Percentiles rank a stretch among this genome's conserved stretches.
Conservation (phyloP, 1,139 yeast genomes). For the Saccharomycopsis hybrid region DNA sequence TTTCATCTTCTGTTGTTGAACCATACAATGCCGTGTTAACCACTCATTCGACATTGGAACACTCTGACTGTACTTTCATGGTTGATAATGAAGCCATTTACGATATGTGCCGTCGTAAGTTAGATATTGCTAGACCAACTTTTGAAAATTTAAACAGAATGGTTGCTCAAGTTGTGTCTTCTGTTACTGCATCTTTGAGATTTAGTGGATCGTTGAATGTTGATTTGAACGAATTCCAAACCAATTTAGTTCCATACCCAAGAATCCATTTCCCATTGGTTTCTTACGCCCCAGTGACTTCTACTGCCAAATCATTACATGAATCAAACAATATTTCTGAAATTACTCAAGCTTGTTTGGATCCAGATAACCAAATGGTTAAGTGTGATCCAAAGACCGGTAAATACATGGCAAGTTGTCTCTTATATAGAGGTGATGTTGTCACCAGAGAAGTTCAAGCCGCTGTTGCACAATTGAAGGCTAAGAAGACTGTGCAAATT, state of each 20-base stretch:
- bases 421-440: conserved; percentile 89
- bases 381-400: conserved; percentile 88
- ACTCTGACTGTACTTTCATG: conserved; percentile 89
- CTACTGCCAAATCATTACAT: conserved; percentile 71
- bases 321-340: conserved; percentile 83
- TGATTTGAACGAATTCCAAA: conserved; percentile 86
- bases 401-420: conserved; percentile 85
- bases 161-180: conserved; percentile 87
- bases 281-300: conserved; percentile 85
- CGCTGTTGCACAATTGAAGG: conserved; percentile 78
- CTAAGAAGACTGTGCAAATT: conserved; percentile 70
- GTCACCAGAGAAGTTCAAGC: conserved; percentile 90
- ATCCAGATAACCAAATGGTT: conserved; percentile 90
- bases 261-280: conserved; percentile 92
- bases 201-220: conserved; percentile 92
- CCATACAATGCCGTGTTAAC: conserved; percentile 91
- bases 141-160: conserved; percentile 72
- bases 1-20: conserved; percentile 87
- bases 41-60: conserved; percentile 82
- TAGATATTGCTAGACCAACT: conserved; percentile 71
- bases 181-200: conserved; percentile 79
- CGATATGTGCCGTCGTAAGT: conserved; percentile 79
- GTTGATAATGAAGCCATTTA: conserved; percentile 89
- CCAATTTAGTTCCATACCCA: conserved; percentile 89
- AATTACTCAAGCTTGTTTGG: conserved; percentile 88